Evolutionary conservation across 2,329 filamentous ascomycete genomes (phyloP), one percentile per base, ranked within the genome.

Genomic region (Fusarium aywerte): DNA sequence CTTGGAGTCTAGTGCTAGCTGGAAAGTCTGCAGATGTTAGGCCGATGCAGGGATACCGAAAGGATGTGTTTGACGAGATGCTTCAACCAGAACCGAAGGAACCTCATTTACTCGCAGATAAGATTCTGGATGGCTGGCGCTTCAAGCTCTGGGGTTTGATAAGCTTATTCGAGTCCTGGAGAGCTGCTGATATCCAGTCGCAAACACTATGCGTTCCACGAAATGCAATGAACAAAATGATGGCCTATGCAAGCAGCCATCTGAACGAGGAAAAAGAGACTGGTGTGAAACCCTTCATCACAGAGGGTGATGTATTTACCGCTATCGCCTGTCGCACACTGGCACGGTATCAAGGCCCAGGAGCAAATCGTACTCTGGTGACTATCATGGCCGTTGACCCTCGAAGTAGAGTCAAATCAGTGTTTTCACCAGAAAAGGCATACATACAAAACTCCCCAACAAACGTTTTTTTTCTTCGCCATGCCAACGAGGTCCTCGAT

Each of bases 371-470:
- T 8, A 45, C 52, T 4, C 35, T 48, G 16, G 31, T 36, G 20
- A 65, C 40, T 3, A 63, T 66, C 13, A 61, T 66, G 40, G 63
- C 55, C 1, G 56, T 67, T 3, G 61, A 67, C 16, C 50, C 61
- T 44, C 47, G 63, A 12, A 65, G 57, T 31, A 43, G 63, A 12
- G 51, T 25, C 8, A 35, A 53, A 20, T 67, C 63, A 0, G n/a
- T 65, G 0, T 67, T 67, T n/a, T 38, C 36, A 8, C 29, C 39
- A 5, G 43, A 48, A 15, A 36, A 23, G 1, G 61, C 63, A 1
- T 67, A 67, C n/a, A 27, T 65, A 0, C 61, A 65, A 15, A 67
- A 67, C 40, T 55, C 58, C 2, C 58, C 58, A 12, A 62, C 58
- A 6, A 54, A 58, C 18, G 31, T 53, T 2, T 62, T 42, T 18